phyloP scores from a whole-genome alignment of 768 basidiomycete species.

The Galerina marginata region DNA sequence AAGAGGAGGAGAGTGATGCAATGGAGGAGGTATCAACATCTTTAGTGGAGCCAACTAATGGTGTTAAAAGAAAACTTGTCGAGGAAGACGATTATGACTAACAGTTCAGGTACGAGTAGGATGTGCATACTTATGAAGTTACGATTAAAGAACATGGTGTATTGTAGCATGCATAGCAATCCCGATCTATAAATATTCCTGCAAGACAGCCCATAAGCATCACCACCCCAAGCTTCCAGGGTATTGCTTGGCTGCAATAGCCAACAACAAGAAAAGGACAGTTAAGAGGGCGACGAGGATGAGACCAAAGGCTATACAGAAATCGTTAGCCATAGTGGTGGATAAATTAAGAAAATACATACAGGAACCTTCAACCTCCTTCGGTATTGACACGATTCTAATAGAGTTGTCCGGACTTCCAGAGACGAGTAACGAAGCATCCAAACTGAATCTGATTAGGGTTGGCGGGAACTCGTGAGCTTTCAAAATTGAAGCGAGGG shows the following conservation, averaged over 20 bases:
- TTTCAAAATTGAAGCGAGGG: slow-evolving; percentile 84
- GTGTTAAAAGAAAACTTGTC: slow-evolving; percentile 78
- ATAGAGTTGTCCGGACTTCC: slow-evolving; percentile 92
- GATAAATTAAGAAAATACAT: slow-evolving; percentile 26
- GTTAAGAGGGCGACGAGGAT: slow-evolving; percentile 47
- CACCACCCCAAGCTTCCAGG: slow-evolving; percentile 18
- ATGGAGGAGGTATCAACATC: slow-evolving; percentile 79
- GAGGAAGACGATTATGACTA: slow-evolving; percentile 87
- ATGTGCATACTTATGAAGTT: slow-evolving; percentile 8
- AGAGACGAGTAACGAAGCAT: slow-evolving; percentile 79
- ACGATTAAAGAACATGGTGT: slow-evolving; percentile 13
- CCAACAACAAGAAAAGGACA: slow-evolving; percentile 47
- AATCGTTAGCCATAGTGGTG: slow-evolving; percentile 12
- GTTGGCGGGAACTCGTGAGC: slow-evolving; percentile 97
- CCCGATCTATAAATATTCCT: slow-evolving; percentile 17
- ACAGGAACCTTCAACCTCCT: slow-evolving; percentile 55
- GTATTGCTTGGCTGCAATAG: slow-evolving; percentile 42
- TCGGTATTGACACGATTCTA: slow-evolving; percentile 59
- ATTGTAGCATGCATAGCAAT: slow-evolving; percentile 17
- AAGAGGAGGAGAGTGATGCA: slow-evolving; percentile 79
- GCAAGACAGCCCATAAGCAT: slow-evolving; percentile 17
- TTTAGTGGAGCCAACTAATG: slow-evolving; percentile 55
- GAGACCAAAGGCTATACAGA: slow-evolving; percentile 41
- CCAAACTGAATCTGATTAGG: slow-evolving; percentile 85
- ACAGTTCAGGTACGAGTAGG: background rate